Conservation (phyloP, 306 rosid species). For the Luffa acutangula region DNA sequence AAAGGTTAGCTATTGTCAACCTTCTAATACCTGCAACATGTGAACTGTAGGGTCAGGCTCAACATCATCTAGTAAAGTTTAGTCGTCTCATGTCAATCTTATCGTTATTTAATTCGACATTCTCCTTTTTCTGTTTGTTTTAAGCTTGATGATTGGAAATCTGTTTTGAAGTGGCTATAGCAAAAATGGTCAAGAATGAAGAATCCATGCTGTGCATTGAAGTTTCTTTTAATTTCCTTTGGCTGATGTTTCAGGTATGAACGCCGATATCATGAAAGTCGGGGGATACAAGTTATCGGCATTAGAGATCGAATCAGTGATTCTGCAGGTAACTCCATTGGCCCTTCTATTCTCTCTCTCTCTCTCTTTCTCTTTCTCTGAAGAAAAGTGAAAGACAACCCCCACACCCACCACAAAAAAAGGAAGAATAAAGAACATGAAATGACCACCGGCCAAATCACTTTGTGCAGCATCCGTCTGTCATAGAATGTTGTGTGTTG, state of each 20-base stretch:
- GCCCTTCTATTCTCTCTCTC: neutral
- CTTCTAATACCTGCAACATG: neutral
- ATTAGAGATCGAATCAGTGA: conserved; percentile 82
- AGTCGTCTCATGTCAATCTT: neutral
- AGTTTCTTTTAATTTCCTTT: neutral
- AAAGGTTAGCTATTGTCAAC: neutral
- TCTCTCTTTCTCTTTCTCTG: neutral
- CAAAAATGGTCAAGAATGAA: neutral
- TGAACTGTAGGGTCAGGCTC: neutral
- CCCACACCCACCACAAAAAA: neutral
- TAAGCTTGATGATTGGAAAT: neutral
- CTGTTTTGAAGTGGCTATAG: neutral
- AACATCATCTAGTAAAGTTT: neutral
- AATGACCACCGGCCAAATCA: conserved; percentile 3
- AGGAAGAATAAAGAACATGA: conserved; percentile 4
- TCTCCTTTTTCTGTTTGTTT: neutral
- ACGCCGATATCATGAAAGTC: conserved; percentile 82
- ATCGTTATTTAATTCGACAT: neutral
- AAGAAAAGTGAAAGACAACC: conserved; percentile 1
- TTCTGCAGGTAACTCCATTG: conserved; percentile 45
- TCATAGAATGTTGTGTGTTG: conserved; percentile 80
- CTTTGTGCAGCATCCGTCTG: conserved; percentile 56
- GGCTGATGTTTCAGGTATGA: conserved; percentile 52
- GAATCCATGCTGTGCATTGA: neutral
- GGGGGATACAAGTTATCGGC: conserved; percentile 93